A percentile compares a stretch with the other conserved stretches of the same genome.
These are phyloP conservation scores for Hsuehochloa calcarea DNA, from an alignment of 176 grass and related monocot species.

Conservation along the genomic window DNA sequence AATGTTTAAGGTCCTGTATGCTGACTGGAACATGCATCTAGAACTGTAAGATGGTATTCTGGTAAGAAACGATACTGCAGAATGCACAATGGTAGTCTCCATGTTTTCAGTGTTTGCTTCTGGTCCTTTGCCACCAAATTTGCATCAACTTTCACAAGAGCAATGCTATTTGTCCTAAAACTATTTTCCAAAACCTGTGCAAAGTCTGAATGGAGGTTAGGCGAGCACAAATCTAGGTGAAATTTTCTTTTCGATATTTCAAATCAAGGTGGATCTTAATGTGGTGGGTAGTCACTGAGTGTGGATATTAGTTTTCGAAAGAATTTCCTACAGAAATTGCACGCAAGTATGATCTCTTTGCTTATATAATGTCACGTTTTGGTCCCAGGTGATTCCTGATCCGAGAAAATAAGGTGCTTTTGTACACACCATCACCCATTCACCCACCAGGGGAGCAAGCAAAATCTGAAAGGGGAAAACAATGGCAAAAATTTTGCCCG, in stretches of 20 bases:
- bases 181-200: neutral
- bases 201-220: neutral
- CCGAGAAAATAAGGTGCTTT: neutral
- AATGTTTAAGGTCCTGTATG: neutral
- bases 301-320: neutral
- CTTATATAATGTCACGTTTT: neutral
- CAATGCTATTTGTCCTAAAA: neutral
- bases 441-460: neutral
- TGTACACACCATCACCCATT: neutral
- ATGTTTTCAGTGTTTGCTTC: neutral
- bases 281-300: neutral
- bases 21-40: neutral
- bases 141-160: neutral
- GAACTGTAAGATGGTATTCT: neutral
- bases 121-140: neutral
- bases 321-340: too few species aligned
- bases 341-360: too few species aligned
- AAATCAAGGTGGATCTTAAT: neutral
- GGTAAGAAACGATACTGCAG: neutral
- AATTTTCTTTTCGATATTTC: neutral
- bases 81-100: neutral
- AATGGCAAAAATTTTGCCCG: neutral
- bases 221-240: neutral
- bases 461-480: neutral
- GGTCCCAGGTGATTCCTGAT: neutral